Evolutionary conservation across 768 basidiomycete genomes (phyloP).

Genomic region (Xanthoconium stramineum): DNA sequence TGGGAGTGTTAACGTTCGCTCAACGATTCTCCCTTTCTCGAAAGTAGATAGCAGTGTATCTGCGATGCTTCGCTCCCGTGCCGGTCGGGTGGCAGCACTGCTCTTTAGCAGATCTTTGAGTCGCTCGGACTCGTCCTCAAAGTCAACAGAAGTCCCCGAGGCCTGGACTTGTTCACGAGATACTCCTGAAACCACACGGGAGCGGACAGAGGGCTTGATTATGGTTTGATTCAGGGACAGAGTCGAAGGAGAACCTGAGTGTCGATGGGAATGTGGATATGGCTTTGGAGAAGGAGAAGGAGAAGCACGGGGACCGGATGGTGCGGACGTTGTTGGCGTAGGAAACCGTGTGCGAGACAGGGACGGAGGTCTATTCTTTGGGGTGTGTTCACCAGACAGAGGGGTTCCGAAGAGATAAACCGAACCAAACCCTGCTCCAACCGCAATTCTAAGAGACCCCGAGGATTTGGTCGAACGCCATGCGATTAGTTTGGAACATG

Average conservation of each 20-base stretch:
- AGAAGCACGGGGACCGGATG: conserved; percentile 8
- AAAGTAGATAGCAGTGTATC: conserved; percentile 32
- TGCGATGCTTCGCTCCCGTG: conserved; percentile 26
- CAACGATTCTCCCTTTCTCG: conserved; percentile 28
- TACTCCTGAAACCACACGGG: conserved; percentile 69
- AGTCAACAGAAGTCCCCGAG: conserved; percentile 76
- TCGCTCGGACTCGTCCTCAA: conserved; percentile 75
- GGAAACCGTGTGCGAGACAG: conserved; percentile 12
- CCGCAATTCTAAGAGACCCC: conserved; percentile 14
- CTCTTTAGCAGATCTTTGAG: conserved; percentile 72
- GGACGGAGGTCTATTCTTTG: conserved; percentile 6
- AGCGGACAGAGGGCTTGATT: conserved; percentile 53
- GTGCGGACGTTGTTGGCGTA: background rate
- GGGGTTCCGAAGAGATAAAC: conserved; percentile 28
- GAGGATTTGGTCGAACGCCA: conserved; percentile 14
- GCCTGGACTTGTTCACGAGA: conserved; percentile 71
- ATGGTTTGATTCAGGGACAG: conserved; percentile 37
- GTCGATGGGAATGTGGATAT: conserved; percentile 23
- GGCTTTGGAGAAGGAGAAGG: conserved; percentile 22
- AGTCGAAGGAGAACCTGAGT: conserved; percentile 38
- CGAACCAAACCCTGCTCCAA: conserved; percentile 24
- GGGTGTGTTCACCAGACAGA: conserved; percentile 19
- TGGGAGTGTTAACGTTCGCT: conserved; percentile 16
- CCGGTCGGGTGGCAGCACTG: conserved; percentile 36
- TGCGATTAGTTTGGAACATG: conserved; percentile 12